phyloP scores from a whole-genome alignment of 495 filamentous ascomycete species.

The Penicillium crystallinum region DNA sequence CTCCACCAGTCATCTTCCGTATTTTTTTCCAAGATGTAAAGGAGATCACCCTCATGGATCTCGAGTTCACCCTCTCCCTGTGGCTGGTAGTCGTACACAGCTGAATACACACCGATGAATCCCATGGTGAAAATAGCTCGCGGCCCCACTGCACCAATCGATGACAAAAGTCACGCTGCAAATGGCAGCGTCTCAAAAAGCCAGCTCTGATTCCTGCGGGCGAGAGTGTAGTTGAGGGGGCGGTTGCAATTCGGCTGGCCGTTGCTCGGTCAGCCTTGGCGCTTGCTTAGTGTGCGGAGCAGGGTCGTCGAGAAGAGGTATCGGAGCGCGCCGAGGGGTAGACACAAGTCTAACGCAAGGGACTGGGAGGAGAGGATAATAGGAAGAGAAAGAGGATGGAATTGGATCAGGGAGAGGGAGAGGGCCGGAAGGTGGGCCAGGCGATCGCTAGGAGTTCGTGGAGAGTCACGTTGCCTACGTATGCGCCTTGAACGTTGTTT shows the following conservation, averaged over 20 bases:
- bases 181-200: constrained; percentile 17
- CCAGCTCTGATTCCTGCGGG: constrained; percentile 8
- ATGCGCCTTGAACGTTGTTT: too few relatives aligned
- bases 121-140: constrained; percentile 44
- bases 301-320: constrained; percentile 4
- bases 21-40: constrained; percentile 90
- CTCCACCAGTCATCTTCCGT: constrained; percentile 96
- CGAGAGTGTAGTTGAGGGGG: constrained; percentile 8
- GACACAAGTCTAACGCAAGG: constrained; percentile 4
- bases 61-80: constrained; percentile 84
- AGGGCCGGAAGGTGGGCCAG: constrained; percentile 25
- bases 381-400: constrained; percentile 7
- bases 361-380: not conserved
- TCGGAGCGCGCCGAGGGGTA: constrained; percentile 3
- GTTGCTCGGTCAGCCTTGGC: constrained; percentile 26
- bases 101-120: constrained; percentile 89
- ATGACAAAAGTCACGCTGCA: constrained; percentile 11
- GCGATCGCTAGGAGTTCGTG: constrained; percentile 23
- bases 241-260: constrained; percentile 16
- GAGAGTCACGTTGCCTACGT: constrained; percentile 32
- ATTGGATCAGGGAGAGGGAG: constrained; percentile 18
- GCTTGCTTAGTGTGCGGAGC: constrained; percentile 9
- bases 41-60: constrained; percentile 81
- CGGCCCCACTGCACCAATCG: not conserved
- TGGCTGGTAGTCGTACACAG: constrained; percentile 88